These are phyloP conservation scores for Solanum hybrid DNA, from an alignment of 305 asterid genomes.

Conservation along the genomic window DNA sequence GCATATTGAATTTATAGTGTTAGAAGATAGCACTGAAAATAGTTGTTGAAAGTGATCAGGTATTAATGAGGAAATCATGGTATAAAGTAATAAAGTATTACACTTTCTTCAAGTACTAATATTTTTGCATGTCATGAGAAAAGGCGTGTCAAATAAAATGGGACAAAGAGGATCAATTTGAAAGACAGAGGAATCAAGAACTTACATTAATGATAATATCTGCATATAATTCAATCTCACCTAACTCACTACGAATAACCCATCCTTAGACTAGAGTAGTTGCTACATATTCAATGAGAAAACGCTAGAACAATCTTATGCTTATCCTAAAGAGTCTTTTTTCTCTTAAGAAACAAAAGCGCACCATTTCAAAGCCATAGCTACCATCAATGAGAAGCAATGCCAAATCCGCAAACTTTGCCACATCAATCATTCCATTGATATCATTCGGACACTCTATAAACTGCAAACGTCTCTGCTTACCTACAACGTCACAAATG, in stretches of 20 bases:
- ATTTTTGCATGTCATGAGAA: background rate
- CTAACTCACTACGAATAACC: background rate
- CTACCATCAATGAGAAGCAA: constrained; percentile 95
- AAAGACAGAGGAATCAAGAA: background rate
- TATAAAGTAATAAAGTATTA: background rate
- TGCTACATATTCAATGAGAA: background rate
- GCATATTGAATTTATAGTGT: background rate
- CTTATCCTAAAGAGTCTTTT: background rate
- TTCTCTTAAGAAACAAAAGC: constrained; percentile 5
- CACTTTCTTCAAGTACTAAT: background rate
- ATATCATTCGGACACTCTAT: constrained; percentile 98
- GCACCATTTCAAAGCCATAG: constrained; percentile 99
- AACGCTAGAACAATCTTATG: background rate
- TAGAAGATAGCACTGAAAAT: background rate
- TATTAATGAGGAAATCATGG: background rate
- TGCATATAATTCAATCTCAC: background rate
- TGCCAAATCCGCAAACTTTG: constrained; percentile 87
- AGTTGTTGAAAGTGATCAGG: background rate
- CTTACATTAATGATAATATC: background rate
- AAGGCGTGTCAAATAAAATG: background rate
- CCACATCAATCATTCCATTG: constrained; percentile 98
- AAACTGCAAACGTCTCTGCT: constrained; percentile 85
- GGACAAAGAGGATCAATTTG: background rate
- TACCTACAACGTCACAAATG: constrained; percentile 44
- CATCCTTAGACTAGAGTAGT: background rate